Conservation (phyloP, 768 basidiomycete species). For the Lentinula detonsa region DNA sequence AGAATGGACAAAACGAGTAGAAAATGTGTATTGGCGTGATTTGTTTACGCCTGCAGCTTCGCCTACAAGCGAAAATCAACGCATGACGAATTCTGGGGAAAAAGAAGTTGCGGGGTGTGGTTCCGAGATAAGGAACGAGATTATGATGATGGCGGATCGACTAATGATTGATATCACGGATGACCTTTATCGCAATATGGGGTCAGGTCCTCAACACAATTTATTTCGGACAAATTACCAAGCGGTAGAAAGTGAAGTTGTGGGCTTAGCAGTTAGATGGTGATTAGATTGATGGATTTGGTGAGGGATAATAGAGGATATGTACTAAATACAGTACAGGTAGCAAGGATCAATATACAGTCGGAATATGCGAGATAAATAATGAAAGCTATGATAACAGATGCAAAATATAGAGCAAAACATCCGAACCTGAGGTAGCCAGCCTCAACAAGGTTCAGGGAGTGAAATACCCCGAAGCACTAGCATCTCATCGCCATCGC, state of each 20-base stretch:
- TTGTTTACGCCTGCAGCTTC: constrained; percentile 36
- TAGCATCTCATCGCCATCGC: no score
- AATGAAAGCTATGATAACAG: constrained; percentile 11
- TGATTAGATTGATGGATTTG: constrained; percentile 17
- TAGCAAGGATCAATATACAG: background rate
- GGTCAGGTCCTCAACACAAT: constrained; percentile 21
- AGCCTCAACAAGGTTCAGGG: no score
- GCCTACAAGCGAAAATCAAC: constrained; percentile 18
- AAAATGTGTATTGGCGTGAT: constrained; percentile 73
- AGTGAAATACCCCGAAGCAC: no score
- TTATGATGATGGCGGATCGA: constrained; percentile 30
- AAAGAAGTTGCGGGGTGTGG: constrained; percentile 9
- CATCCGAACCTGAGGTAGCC: no score
- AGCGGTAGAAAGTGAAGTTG: constrained; percentile 81
- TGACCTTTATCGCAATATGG: constrained; percentile 20
- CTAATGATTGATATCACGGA: constrained; percentile 23
- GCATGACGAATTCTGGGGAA: constrained; percentile 4
- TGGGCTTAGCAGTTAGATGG: constrained; percentile 75
- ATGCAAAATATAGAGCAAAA: constrained; percentile 6
- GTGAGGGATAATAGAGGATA: background rate
- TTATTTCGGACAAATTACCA: constrained; percentile 76
- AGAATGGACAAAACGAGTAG: constrained; percentile 78
- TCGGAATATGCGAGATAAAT: background rate
- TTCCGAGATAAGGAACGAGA: constrained; percentile 19
- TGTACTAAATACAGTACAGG: background rate